Conservation (phyloP, 768 basidiomycete species). For the Tulasnella sp. region DNA sequence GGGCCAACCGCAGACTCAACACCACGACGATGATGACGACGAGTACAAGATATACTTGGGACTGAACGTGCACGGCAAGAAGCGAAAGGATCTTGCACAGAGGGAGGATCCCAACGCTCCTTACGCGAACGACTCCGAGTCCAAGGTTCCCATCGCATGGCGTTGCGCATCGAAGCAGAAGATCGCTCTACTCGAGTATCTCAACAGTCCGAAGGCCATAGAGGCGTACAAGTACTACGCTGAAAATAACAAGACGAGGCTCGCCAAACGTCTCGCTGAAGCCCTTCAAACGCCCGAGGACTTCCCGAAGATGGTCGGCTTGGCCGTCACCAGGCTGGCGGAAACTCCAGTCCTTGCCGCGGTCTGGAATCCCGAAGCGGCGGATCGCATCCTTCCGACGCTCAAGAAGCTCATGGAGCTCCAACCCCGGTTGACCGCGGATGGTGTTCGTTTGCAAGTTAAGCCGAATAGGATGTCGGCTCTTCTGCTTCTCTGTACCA, state of each 20-base stretch:
- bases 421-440: conserved; percentile 32
- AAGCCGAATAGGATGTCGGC: conserved; percentile 24
- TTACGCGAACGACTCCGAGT: conserved; percentile 3
- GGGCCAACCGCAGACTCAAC: conserved; percentile 18
- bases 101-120: conserved; percentile 39
- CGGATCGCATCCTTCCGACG: conserved; percentile 4
- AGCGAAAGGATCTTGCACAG: conserved; percentile 40
- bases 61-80: conserved; percentile 52
- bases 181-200: conserved; percentile 33
- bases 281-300: conserved; percentile 31
- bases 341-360: conserved; percentile 43
- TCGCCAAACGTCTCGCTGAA: conserved; percentile 32
- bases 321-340: conserved; percentile 35
- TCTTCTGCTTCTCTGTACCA: conserved; percentile 33
- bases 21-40: conserved; percentile 28
- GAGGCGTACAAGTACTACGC: conserved; percentile 43
- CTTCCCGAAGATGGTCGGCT: conserved; percentile 42
- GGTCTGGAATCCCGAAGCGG: conserved; percentile 25
- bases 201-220: conserved; percentile 35
- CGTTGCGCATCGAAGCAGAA: conserved; percentile 25
- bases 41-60: conserved; percentile 37
- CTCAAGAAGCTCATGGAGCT: conserved; percentile 36
- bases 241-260: conserved; percentile 31
- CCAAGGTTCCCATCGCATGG: conserved; percentile 32
- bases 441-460: conserved; percentile 35